These are phyloP conservation scores for Odontarrhena argentea DNA, from an alignment of 345 rosid genomes.

Conservation along the genomic window DNA sequence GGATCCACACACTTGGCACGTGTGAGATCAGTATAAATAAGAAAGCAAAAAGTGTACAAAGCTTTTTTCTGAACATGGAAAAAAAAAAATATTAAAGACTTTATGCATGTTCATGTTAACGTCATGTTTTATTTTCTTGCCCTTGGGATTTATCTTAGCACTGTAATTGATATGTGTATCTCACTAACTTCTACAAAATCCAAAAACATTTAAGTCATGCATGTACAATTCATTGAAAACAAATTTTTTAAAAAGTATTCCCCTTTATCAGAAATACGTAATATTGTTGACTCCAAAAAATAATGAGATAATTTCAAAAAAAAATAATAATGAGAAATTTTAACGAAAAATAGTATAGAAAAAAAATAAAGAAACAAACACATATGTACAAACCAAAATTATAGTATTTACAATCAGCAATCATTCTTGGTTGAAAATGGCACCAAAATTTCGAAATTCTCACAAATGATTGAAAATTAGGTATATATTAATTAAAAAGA, in stretches of 20 bases:
- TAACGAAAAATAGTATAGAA: background rate
- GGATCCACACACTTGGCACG: constrained; percentile 39
- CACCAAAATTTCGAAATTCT: background rate
- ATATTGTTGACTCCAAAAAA: too few relatives aligned
- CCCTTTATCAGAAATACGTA: too few relatives aligned
- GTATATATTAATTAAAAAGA: background rate
- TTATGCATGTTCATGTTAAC: constrained; percentile 41
- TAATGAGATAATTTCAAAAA: too few relatives aligned
- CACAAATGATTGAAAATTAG: background rate
- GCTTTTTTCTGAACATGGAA: constrained; percentile 24
- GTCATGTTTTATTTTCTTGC: constrained; percentile 19
- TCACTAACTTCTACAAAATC: background rate
- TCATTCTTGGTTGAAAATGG: background rate
- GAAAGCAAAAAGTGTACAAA: background rate
- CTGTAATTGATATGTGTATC: constrained; percentile 7
- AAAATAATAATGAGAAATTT: too few relatives aligned
- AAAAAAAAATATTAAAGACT: background rate
- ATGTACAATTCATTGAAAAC: constrained; percentile 6
- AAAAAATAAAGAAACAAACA: background rate
- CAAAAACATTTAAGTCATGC: constrained; percentile 17
- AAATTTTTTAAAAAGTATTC: too few relatives aligned
- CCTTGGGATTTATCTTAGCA: constrained; percentile 6
- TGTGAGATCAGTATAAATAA: background rate
- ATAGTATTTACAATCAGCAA: background rate
- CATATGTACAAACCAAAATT: background rate